phyloP scores from a whole-genome alignment of 2,329 filamentous ascomycete species.

The Gyromitra esculenta region DNA sequence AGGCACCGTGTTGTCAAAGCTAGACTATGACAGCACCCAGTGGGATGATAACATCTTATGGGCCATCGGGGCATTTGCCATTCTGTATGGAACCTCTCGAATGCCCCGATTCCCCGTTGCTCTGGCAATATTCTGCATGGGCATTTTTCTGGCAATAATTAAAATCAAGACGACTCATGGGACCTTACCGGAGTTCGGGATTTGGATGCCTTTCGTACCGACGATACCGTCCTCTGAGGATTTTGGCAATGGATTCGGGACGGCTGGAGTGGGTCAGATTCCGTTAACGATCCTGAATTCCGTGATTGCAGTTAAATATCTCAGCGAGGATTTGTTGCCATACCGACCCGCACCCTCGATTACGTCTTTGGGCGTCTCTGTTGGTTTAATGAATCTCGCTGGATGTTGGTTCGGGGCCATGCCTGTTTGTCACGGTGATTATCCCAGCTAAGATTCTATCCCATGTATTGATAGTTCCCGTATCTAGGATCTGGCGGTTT shows the following conservation, averaged over 20 bases:
- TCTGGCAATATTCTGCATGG: slow-evolving; percentile 74
- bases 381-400: slow-evolving; percentile 82
- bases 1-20: slow-evolving; percentile 72
- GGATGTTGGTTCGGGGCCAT: slow-evolving; percentile 93
- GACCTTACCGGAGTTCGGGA: slow-evolving; percentile 52
- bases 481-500: slow-evolving; percentile 74
- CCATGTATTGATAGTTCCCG: neutral
- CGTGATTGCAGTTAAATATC: slow-evolving; percentile 83
- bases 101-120: slow-evolving; percentile 79
- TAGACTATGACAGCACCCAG: slow-evolving; percentile 73
- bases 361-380: slow-evolving; percentile 81
- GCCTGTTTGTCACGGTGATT: slow-evolving; percentile 85
- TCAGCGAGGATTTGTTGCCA: slow-evolving; percentile 81
- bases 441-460: neutral
- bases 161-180: slow-evolving; percentile 53
- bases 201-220: slow-evolving; percentile 52
- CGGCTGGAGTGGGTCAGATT: slow-evolving; percentile 80
- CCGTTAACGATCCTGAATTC: slow-evolving; percentile 93
- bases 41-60: slow-evolving; percentile 81
- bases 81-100: slow-evolving; percentile 70
- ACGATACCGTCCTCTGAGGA: slow-evolving; percentile 50
- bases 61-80: slow-evolving; percentile 76
- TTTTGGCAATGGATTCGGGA: slow-evolving; percentile 56
- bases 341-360: slow-evolving; percentile 73
- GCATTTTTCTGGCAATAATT: slow-evolving; percentile 72